Evolutionary conservation across 192 early-diverging fungal species (phyloP), one percentile per base, ranked within the genome.

Genomic region (Coemansia sp.): DNA sequence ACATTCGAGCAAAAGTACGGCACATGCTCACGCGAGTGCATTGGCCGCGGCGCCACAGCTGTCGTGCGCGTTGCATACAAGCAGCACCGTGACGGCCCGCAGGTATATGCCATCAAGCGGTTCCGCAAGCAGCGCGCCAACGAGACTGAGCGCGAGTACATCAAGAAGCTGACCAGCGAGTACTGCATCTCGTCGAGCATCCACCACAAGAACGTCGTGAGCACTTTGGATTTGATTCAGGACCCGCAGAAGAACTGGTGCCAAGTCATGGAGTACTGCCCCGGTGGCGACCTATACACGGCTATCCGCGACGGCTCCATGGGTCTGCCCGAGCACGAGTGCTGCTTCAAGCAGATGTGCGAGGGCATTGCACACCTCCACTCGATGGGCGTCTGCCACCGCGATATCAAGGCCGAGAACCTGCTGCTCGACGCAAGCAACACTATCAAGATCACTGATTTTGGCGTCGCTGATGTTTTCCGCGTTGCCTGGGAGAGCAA

Each of bases 401-500:
- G 90, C 59, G 89, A 93, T 62, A 87, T 91, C 72, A 91, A 90
- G 72, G 87, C 90, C 19, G 89, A 99, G 80, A 99, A 99, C 81
- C 64, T 98, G 34, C 83, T 99, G 15, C 78, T 99, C 69, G 92
- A 94, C 67, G 84, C 79, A 4, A 72, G 86, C 20, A 89, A 90
- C 67, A 88, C 87, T n/a, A 71, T 99, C 64, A 99, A 99, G 78
- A 95, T 99, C 76, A 94, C 97, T 9, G 97, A 99, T 86, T 99
- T 98, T 88, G 97, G 97, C 51, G 95, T 98, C 12, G 92, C 93
- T 2, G 93, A 95, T 74, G 97, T 98, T 7, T 98, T 99, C 84
- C 87, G 91, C 65, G 91, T 90, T 34, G 91, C 90, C 42, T 97
- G 94, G 89, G 90, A 95, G 75, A 87, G 82, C 48, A 72, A 78